Conservation (phyloP, 2,329 filamentous ascomycete genomes). For the Chaetomium strumarium region DNA sequence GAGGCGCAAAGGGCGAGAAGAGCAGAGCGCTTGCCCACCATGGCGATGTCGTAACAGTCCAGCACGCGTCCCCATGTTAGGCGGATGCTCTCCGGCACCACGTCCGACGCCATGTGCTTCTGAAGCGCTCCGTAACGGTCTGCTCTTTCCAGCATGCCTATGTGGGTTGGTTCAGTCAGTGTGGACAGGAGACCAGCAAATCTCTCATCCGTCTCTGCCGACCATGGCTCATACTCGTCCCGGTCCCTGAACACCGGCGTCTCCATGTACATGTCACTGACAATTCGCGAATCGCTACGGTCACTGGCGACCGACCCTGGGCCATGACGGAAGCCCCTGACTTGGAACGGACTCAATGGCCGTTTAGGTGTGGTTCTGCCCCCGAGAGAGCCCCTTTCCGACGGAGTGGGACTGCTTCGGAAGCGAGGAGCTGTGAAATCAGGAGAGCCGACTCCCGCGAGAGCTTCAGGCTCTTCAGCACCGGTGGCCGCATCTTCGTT, state of each 20-base stretch:
- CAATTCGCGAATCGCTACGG: background rate
- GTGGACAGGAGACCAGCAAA: background rate
- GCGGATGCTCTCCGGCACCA: background rate
- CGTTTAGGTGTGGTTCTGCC: too few relatives aligned
- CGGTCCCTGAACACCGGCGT: background rate
- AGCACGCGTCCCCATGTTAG: background rate
- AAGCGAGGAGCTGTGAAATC: background rate
- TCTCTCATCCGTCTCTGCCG: background rate
- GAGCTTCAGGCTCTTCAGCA: background rate
- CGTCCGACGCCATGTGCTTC: background rate
- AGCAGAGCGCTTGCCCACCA: background rate
- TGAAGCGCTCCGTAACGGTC: background rate
- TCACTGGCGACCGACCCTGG: too few relatives aligned
- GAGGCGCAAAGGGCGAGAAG: slow-evolving; percentile 1
- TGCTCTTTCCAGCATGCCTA: slow-evolving; percentile 4
- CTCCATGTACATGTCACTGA: background rate
- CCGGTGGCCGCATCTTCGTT: background rate
- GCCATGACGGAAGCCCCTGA: too few relatives aligned
- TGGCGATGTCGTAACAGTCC: slow-evolving; percentile 2
- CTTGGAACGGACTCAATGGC: too few relatives aligned
- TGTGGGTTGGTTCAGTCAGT: background rate
- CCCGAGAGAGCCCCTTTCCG: too few relatives aligned
- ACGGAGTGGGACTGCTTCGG: too few relatives aligned
- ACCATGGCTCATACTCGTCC: background rate
- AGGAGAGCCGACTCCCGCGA: background rate